Percentiles rank a stretch among this genome's conserved stretches.
These are phyloP conservation scores for Metschnikowia rubicola DNA, from an alignment of 805 yeast genomes.

Conservation along the genomic window DNA sequence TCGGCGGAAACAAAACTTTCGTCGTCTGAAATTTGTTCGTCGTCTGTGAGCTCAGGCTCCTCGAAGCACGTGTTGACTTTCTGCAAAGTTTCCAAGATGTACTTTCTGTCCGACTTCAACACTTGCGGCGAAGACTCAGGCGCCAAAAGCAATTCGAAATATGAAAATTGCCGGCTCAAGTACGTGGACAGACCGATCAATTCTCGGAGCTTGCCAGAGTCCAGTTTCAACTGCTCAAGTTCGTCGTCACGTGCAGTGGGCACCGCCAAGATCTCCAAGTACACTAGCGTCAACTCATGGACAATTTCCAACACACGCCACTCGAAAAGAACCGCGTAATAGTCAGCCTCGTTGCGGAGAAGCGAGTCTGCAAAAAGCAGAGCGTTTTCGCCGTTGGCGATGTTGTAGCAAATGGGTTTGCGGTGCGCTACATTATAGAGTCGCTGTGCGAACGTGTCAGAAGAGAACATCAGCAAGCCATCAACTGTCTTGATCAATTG, in stretches of 20 bases:
- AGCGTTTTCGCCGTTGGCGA: constrained; percentile 27
- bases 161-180: constrained; percentile 18
- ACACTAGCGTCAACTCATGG: constrained; percentile 30
- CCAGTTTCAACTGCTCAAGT: constrained; percentile 13
- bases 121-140: constrained; percentile 21
- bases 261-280: constrained; percentile 19
- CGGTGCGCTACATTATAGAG: constrained; percentile 24
- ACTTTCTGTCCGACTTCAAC: constrained; percentile 15
- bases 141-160: constrained; percentile 25
- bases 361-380: constrained; percentile 30
- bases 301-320: constrained; percentile 38
- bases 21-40: constrained; percentile 14
- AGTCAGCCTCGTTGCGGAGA: constrained; percentile 19
- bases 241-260: constrained; percentile 12
- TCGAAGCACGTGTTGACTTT: constrained; percentile 20
- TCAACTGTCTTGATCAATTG: constrained; percentile 29
- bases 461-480: constrained; percentile 29
- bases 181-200: constrained; percentile 8
- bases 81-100: constrained; percentile 20
- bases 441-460: constrained; percentile 25
- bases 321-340: constrained; percentile 26
- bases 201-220: constrained; percentile 15
- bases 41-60: constrained; percentile 34
- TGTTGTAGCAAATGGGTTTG: constrained; percentile 23
- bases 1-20: neutral